Base-by-base conservation (phyloP, 371 early-diverging fungal genomes). In the Thermomucor indicae-seudaticae region DNA sequence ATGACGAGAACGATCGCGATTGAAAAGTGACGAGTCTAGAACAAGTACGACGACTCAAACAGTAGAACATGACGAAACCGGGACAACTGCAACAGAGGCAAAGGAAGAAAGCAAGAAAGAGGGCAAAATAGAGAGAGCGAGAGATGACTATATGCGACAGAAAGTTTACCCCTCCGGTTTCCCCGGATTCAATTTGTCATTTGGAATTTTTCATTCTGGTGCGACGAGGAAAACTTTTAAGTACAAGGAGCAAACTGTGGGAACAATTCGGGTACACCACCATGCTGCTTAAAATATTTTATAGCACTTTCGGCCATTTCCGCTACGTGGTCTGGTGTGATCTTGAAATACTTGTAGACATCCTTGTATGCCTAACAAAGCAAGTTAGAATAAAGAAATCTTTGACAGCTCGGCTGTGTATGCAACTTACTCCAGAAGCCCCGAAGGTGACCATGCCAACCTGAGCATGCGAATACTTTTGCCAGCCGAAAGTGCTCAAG, bases 371-470 rank as follows among this genome's bases (percentile, higher is more conserved):
- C 37, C 37, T 37, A 37, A 5, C 14, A 16, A 5, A 32, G 14
- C 32, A 32, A 37, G 5, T 5, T 37, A 19, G 14, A 3, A 37
- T 37, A 14, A 37, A 11, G 14, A 11, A 32, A 14, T 32, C 10
- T 32, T 11, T 19, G 10, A 37, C 19, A 5, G 14, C 10, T 11
- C 19, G 37, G 37, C 14, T 5, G 4, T 11, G 19, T 37, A 3
- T 37, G 19, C 5, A 10, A 37, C 37, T 37, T 37, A 41, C 44
- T 23, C 51, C 99, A 47, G 93, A 93, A n/a, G 85, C 71, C 53
- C 99, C 99, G 70, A 98, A 99, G 16, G 85, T 81, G 57, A 87
- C 90, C 73, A 99, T 88, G 51, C 99, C 99, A 55, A 97, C 79
- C n/a, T 84, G 81, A 30, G 86, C 83, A 37, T 60, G 94, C 30